Conservation (phyloP, 805 yeast genomes). For the Pichia exigua region DNA sequence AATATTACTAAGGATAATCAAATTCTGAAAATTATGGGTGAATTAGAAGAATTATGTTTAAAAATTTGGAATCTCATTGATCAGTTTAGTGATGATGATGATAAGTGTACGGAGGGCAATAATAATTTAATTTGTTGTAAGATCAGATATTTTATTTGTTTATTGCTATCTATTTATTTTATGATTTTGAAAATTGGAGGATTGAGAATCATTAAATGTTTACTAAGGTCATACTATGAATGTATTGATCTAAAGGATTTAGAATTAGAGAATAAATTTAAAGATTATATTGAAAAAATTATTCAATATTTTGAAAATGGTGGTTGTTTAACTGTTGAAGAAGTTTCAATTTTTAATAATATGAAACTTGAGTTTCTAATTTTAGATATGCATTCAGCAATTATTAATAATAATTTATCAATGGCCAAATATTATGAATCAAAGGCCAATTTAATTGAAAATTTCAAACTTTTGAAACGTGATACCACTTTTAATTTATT, state of each 20-base stretch:
- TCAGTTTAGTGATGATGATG: slow-evolving; percentile 9
- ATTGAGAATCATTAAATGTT: slow-evolving; percentile 25
- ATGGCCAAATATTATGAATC: slow-evolving; percentile 30
- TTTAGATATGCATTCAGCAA: slow-evolving; percentile 26
- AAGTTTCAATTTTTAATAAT: not conserved
- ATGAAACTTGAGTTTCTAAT: slow-evolving; percentile 24
- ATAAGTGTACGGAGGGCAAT: slow-evolving; percentile 14
- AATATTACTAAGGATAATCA: not conserved
- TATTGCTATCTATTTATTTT: slow-evolving; percentile 28
- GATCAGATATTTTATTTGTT: slow-evolving; percentile 25
- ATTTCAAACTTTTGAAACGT: slow-evolving; percentile 11
- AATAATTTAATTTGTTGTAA: not conserved
- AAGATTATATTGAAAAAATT: slow-evolving; percentile 25
- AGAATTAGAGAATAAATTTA: slow-evolving; percentile 17
- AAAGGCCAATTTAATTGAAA: slow-evolving; percentile 20
- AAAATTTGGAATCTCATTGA: slow-evolving; percentile 31
- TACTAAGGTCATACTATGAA: slow-evolving; percentile 23
- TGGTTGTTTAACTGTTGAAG: not conserved
- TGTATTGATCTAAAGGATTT: slow-evolving; percentile 22
- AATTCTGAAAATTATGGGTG: not conserved
- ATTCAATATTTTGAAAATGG: slow-evolving; percentile 19
- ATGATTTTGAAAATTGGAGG: slow-evolving; percentile 17
- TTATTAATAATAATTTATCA: slow-evolving; percentile 27
- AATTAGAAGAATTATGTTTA: not conserved
- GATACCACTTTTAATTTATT: slow-evolving; percentile 23